phyloP scores from a whole-genome alignment of 164 flowering plant species.

The Annona squamosa region DNA sequence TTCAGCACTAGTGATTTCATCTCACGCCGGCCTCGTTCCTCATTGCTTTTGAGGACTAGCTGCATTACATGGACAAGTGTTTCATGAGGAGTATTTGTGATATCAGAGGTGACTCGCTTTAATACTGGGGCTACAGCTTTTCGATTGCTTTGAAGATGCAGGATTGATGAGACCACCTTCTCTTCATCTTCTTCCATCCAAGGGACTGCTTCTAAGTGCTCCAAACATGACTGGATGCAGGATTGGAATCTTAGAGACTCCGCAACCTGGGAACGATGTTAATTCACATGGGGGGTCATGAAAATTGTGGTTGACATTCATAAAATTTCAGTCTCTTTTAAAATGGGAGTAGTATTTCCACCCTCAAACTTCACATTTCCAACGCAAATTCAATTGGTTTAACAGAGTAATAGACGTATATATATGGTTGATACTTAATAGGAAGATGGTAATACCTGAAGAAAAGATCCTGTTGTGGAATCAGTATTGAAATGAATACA shows the following conservation, averaged over 20 bases:
- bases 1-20: slow-evolving; percentile 84
- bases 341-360: too few species aligned
- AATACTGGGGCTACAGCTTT: slow-evolving; percentile 52
- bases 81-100: slow-evolving; percentile 45
- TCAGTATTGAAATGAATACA: too few species aligned
- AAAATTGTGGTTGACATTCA: too few species aligned
- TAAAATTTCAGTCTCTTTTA: too few species aligned
- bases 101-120: slow-evolving; percentile 63
- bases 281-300: too few species aligned
- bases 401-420: too few species aligned
- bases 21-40: slow-evolving; percentile 85
- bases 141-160: slow-evolving; percentile 48
- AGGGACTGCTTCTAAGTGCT: slow-evolving; percentile 94
- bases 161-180: slow-evolving; percentile 71
- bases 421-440: too few species aligned
- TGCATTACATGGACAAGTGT: slow-evolving; percentile 70
- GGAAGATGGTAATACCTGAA: too few species aligned
- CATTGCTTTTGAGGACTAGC: slow-evolving; percentile 80
- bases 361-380: too few species aligned
- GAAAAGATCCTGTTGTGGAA: too few species aligned
- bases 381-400: too few species aligned
- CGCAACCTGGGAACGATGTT: slow-evolving; percentile 52
- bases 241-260: slow-evolving; percentile 59
- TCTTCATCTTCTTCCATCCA: slow-evolving; percentile 99
- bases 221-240: slow-evolving; percentile 74